Percentiles rank a stretch among this genome's conserved stretches.
Evolutionary conservation across 352 stramenopile species (phyloP).

Genomic region (Paralagenidium karlingii): DNA sequence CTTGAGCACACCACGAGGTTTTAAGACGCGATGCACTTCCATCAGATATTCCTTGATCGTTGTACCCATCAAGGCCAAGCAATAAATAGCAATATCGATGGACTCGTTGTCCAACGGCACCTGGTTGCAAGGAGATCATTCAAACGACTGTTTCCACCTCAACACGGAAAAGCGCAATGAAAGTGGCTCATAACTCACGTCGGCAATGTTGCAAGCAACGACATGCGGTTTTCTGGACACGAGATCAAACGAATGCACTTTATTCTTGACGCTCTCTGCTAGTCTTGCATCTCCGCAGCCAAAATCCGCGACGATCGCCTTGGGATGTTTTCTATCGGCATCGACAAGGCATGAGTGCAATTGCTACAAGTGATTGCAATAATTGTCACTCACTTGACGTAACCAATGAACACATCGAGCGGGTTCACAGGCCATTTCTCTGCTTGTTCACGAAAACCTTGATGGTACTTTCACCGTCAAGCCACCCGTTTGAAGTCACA

Average conservation of each 20-base stretch:
- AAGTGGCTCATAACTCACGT: constrained; percentile 17
- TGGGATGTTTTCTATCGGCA: constrained; percentile 28
- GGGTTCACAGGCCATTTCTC: constrained; percentile 96
- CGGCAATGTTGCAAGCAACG: constrained; percentile 96
- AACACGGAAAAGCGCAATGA: constrained; percentile 4
- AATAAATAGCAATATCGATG: constrained; percentile 96
- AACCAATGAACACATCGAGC: constrained; percentile 93
- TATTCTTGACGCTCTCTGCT: constrained; percentile 78
- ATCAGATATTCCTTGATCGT: constrained; percentile 95
- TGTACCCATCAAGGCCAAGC: constrained; percentile 97
- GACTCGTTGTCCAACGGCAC: constrained; percentile 83
- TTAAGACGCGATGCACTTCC: constrained; percentile 92
- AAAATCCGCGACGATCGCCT: constrained; percentile 93
- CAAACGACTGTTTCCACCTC: constrained; percentile 7
- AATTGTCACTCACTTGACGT: constrained; percentile 61
- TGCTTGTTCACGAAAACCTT: constrained; percentile 96
- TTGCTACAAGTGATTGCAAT: not conserved
- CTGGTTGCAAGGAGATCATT: too few relatives aligned
- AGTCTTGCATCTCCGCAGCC: constrained; percentile 96
- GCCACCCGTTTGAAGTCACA: not conserved
- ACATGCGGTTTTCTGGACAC: constrained; percentile 87
- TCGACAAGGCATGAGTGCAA: constrained; percentile 1
- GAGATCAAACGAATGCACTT: constrained; percentile 97
- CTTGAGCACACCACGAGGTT: constrained; percentile 85
- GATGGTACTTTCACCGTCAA: constrained; percentile 84